A percentile compares a stretch with the other conserved stretches of the same genome.
phyloP scores from a whole-genome alignment of 2,329 filamentous ascomycete genomes.

The Exophiala dermatitidis region DNA sequence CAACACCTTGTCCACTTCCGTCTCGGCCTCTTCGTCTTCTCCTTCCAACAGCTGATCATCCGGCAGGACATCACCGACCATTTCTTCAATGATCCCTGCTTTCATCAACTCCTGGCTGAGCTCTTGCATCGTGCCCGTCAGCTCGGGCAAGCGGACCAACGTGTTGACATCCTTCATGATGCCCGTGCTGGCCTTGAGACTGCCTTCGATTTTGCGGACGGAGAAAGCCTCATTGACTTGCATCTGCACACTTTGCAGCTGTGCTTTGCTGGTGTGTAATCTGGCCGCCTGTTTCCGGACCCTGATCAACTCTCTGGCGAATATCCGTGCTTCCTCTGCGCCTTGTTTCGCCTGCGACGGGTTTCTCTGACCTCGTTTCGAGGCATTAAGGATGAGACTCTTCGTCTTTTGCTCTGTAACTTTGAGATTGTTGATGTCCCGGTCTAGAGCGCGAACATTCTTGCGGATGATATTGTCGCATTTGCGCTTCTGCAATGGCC shows the following conservation, averaged over 20 bases:
- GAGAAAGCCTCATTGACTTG: conserved; percentile 96
- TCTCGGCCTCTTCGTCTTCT: conserved; percentile 68
- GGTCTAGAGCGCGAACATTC: conserved; percentile 90
- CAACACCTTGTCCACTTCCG: conserved; percentile 87
- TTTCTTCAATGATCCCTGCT: conserved; percentile 95
- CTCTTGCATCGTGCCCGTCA: conserved; percentile 83
- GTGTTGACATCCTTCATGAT: conserved; percentile 97
- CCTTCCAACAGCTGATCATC: conserved; percentile 61
- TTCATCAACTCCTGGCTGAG: conserved; percentile 81
- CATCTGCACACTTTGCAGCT: conserved; percentile 89
- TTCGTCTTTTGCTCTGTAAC: conserved; percentile 76
- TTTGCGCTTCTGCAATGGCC: conserved; percentile 67
- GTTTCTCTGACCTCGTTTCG: conserved; percentile 72
- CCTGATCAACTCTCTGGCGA: conserved; percentile 79
- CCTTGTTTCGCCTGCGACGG: conserved; percentile 73
- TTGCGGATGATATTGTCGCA: conserved; percentile 83
- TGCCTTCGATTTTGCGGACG: conserved; percentile 90
- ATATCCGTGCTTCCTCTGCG: conserved; percentile 72
- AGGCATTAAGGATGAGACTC: conserved; percentile 73
- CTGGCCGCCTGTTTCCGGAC: conserved; percentile 68
- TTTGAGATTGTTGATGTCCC: conserved; percentile 75
- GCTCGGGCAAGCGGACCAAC: conserved; percentile 73
- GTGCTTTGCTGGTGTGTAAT: conserved; percentile 79
- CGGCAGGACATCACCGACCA: conserved; percentile 82
- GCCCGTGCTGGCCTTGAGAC: conserved; percentile 73